These are phyloP conservation scores for Leishmania major DNA, from an alignment of 208 protist genomes.

Conservation along the genomic window DNA sequence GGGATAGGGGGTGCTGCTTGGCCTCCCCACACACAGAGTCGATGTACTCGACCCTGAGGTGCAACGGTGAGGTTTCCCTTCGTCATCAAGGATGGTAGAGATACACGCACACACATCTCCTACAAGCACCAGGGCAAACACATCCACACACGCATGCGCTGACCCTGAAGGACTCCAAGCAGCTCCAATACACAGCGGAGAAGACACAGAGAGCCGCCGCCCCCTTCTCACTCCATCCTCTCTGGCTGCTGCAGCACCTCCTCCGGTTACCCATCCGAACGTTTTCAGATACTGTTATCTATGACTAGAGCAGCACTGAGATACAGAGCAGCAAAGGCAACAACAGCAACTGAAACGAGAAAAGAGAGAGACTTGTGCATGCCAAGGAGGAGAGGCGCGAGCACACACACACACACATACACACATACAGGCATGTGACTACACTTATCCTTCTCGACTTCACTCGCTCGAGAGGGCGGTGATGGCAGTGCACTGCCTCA, in stretches of 20 bases:
- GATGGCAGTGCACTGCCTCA: neutral
- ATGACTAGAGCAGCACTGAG: neutral
- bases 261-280: neutral
- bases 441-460: neutral
- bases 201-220: neutral
- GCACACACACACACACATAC: neutral
- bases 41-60: neutral
- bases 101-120: neutral
- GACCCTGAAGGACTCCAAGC: neutral
- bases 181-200: neutral
- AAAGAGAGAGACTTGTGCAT: constrained; percentile 3
- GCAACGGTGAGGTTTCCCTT: neutral
- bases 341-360: neutral
- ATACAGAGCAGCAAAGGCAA: neutral
- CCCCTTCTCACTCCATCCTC: neutral
- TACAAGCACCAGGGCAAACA: neutral
- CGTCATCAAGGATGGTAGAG: neutral
- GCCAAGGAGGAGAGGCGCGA: neutral
- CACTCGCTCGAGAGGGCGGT: neutral
- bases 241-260: neutral
- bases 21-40: neutral
- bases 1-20: neutral
- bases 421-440: neutral
- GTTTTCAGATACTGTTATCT: neutral
- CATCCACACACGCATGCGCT: neutral